Evolutionary conservation across 106 monocot species (phyloP).

Genomic region (Dioscorea dumetorum): DNA sequence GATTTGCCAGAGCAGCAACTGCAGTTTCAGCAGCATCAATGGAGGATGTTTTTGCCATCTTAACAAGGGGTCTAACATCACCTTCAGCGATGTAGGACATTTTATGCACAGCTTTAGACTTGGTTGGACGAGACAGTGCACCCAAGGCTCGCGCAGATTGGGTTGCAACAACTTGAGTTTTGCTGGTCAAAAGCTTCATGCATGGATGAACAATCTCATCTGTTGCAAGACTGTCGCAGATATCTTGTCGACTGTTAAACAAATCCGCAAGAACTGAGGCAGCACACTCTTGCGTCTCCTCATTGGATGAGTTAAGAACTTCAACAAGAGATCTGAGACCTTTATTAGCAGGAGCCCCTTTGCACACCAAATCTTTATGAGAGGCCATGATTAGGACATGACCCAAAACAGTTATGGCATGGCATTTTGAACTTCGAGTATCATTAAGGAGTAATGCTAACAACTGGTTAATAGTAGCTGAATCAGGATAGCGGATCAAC

Average conservation of each 20-base stretch:
- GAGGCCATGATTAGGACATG: slow-evolving; percentile 65
- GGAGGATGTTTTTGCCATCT: slow-evolving; percentile 63
- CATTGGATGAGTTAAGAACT: slow-evolving; percentile 62
- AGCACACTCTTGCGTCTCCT: slow-evolving; percentile 61
- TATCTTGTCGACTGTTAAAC: slow-evolving; percentile 60
- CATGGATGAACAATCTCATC: slow-evolving; percentile 76
- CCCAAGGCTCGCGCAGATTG: slow-evolving; percentile 78
- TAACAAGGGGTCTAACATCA: slow-evolving; percentile 60
- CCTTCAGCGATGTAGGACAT: slow-evolving; percentile 61
- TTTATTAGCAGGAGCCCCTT: slow-evolving; percentile 66
- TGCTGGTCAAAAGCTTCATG: slow-evolving; percentile 84
- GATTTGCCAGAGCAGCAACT: slow-evolving; percentile 64
- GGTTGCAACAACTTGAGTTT: slow-evolving; percentile 64
- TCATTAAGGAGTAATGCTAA: slow-evolving; percentile 54
- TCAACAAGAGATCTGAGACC: slow-evolving; percentile 61
- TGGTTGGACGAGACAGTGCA: slow-evolving; percentile 52
- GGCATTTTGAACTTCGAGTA: slow-evolving; percentile 41
- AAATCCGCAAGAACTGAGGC: slow-evolving; percentile 74
- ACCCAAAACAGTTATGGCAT: slow-evolving; percentile 58
- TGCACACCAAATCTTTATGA: slow-evolving; percentile 49
- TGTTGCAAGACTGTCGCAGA: slow-evolving; percentile 66
- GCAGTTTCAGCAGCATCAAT: slow-evolving; percentile 74
- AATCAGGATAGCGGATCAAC: slow-evolving; percentile 55
- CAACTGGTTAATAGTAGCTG: slow-evolving; percentile 68
- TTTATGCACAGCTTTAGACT: slow-evolving; percentile 36